Evolutionary conservation across 1,284 basidiomycete species (phyloP).

Genomic region (Tremellales sp.): DNA sequence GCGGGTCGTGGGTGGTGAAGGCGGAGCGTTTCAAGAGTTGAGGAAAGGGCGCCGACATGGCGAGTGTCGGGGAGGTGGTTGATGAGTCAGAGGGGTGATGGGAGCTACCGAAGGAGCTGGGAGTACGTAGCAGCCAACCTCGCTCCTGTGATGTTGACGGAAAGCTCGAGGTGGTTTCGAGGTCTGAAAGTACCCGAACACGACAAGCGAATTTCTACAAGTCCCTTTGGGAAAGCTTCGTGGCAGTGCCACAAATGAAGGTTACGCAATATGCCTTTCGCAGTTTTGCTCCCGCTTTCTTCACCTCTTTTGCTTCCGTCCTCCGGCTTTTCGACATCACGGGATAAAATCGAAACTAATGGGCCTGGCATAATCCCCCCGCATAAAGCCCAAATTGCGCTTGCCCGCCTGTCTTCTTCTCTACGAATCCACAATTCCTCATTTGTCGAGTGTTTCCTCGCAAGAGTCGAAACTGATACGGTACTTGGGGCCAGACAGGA

Average conservation of each 20-base stretch:
- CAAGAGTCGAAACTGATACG: slow-evolving; percentile 14
- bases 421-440: slow-evolving; percentile 17
- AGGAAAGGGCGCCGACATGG: slow-evolving; percentile 38
- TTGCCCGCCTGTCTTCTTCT: slow-evolving; percentile 8
- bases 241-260: background rate
- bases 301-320: no score
- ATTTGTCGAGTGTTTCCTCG: slow-evolving; percentile 18
- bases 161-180: no score
- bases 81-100: background rate
- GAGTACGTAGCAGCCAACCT: no score
- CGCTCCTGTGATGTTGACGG: no score
- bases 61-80: slow-evolving; percentile 2
- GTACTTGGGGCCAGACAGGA: slow-evolving; percentile 38
- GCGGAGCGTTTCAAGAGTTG: slow-evolving; percentile 40
- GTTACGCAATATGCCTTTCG: no score
- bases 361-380: slow-evolving; percentile 2
- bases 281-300: no score
- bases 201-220: background rate
- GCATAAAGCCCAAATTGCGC: background rate
- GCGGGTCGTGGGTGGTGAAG: slow-evolving; percentile 45
- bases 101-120: no score
- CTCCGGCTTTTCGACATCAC: no score
- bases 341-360: slow-evolving; percentile 17
- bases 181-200: no score
- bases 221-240: background rate